Percentiles rank a stretch among this genome's conserved stretches.
These are phyloP conservation scores for Neurospora terricola DNA, from an alignment of 495 filamentous ascomycete species.

Conservation along the genomic window DNA sequence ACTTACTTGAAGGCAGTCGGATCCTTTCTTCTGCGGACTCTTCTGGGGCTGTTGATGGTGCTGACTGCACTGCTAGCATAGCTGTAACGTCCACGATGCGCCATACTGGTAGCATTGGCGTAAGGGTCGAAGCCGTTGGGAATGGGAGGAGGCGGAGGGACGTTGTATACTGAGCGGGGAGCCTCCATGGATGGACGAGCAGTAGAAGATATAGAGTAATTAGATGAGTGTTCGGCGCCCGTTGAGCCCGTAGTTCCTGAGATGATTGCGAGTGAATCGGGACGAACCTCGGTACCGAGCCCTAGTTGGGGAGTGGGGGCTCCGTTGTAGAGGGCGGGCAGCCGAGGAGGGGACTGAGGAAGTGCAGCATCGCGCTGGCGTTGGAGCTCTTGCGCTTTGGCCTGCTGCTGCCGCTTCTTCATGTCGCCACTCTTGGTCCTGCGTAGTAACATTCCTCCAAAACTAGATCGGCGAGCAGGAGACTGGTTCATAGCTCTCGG, in stretches of 20 bases:
- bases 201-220: slow-evolving; percentile 13
- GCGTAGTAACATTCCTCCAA: slow-evolving; percentile 57
- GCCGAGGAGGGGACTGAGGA: slow-evolving; percentile 62
- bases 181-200: slow-evolving; percentile 38
- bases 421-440: slow-evolving; percentile 74
- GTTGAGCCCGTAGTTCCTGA: slow-evolving; percentile 28
- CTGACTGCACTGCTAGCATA: slow-evolving; percentile 89
- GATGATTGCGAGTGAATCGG: slow-evolving; percentile 55
- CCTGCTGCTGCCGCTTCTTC: slow-evolving; percentile 54
- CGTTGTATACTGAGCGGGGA: slow-evolving; percentile 20
- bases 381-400: slow-evolving; percentile 53
- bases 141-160: slow-evolving; percentile 43
- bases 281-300: slow-evolving; percentile 56
- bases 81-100: slow-evolving; percentile 91
- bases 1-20: slow-evolving; percentile 97
- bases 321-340: slow-evolving; percentile 63
- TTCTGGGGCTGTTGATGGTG: slow-evolving; percentile 87
- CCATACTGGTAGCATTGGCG: slow-evolving; percentile 85
- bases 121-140: slow-evolving; percentile 60
- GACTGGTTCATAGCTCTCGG: slow-evolving; percentile 31
- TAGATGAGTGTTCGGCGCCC: slow-evolving; percentile 28
- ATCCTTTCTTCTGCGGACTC: slow-evolving; percentile 89
- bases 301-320: slow-evolving; percentile 49
- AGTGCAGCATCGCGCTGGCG: slow-evolving; percentile 58
- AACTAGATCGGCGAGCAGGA: slow-evolving; percentile 40